Base-by-base conservation (phyloP, 2,329 filamentous ascomycete genomes). In the Plectosphaerella sp. region DNA sequence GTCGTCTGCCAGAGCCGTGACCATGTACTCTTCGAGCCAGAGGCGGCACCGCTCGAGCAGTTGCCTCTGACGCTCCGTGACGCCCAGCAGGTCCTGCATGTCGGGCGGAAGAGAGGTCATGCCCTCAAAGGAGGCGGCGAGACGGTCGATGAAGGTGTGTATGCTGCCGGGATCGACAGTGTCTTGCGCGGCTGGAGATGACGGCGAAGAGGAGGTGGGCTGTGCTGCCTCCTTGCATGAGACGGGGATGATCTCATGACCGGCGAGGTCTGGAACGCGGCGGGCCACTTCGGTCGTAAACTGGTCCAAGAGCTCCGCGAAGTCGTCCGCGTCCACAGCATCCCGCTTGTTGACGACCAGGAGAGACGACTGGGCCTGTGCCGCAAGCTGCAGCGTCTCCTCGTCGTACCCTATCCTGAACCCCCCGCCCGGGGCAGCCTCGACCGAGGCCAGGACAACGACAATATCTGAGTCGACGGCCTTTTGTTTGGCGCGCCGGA, bases 21-120 rank as follows among this genome's bases (percentile, higher is more conserved):
- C 69, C 55, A 93, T 71, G 65, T 96, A 99, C 20, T 83, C 79
- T 47, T 87, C 79, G 1, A 99, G 79, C 64, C 91, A 83, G 36
- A 67, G 66, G 12, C 87, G 76, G 66, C 93, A 96, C 64, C 84
- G 78, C 48, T 83, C 78, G 46, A 99, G 79, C 49, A 97, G 84
- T 66, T 91, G 81, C 49, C 88, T 82, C 73, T 99, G 94, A 53
- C 94, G 86, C 69, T 93, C 90, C 16, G 90, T 96, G 37, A 96
- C 92, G 52, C 92, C 92, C 4, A 97, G 80, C 5, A 94, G 87
- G 62, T 96, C 89, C 70, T 91, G 83, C 75, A 89, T 85, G 57
- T 89, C 83, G 4, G 79, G 79, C 11, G 84, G 80, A 63, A 93
- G 76, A 35, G 77, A 72, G 2, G 91, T 95, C 78, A 96, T 86